A percentile compares a stretch with the other conserved stretches of the same genome.
These are phyloP conservation scores for Zygosaccharomyces pseudorouxii DNA, from an alignment of 805 yeast genomes.

Conservation along the genomic window DNA sequence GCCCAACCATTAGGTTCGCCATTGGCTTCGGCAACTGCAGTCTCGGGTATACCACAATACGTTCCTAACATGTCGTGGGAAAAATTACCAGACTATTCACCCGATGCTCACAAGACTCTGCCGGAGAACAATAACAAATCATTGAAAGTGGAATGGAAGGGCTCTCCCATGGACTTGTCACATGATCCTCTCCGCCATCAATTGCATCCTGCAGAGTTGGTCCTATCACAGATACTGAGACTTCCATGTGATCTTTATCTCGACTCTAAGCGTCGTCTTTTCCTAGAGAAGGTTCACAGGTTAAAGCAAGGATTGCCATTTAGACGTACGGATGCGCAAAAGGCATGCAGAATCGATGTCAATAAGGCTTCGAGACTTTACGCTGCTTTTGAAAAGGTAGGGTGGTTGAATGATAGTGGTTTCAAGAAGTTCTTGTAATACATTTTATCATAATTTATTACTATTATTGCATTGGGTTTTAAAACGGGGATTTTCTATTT, in stretches of 20 bases:
- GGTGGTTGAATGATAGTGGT: slow-evolving; percentile 80
- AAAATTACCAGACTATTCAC: slow-evolving; percentile 77
- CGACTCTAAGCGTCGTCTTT: slow-evolving; percentile 76
- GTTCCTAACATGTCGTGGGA: slow-evolving; percentile 58
- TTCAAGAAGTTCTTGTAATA: slow-evolving; percentile 46
- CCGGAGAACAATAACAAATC: slow-evolving; percentile 63
- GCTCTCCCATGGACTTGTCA: slow-evolving; percentile 89
- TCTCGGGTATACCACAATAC: slow-evolving; percentile 28
- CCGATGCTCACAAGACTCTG: slow-evolving; percentile 51
- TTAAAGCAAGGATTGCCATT: slow-evolving; percentile 67
- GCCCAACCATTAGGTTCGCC: slow-evolving; percentile 29
- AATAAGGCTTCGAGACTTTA: slow-evolving; percentile 89
- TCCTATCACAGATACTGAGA: slow-evolving; percentile 81
- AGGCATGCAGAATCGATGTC: slow-evolving; percentile 95
- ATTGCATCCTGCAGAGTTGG: slow-evolving; percentile 88
- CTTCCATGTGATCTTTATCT: slow-evolving; percentile 81
- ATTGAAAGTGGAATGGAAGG: slow-evolving; percentile 94
- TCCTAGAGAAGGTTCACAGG: slow-evolving; percentile 82
- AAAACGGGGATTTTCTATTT: neutral
- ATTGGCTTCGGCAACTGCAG: slow-evolving; percentile 30
- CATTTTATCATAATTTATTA: neutral
- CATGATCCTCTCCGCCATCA: slow-evolving; percentile 66
- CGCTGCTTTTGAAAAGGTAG: slow-evolving; percentile 86
- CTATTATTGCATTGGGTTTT: neutral
- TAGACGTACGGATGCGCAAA: slow-evolving; percentile 96